Conservation (phyloP, 23 red algal species). For the Agarophyton chilense region DNA sequence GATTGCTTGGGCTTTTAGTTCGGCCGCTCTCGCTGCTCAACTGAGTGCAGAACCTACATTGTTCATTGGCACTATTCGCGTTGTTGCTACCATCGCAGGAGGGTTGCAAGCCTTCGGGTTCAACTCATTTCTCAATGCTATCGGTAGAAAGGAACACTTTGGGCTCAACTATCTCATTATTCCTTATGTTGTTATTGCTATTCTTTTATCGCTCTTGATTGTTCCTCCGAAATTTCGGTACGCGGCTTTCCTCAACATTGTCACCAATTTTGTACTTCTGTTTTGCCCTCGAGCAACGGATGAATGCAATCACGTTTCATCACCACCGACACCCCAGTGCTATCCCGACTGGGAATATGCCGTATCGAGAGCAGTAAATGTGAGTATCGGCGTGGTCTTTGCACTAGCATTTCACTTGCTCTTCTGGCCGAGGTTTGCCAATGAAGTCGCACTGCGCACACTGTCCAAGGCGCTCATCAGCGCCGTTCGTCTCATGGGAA, state of each 20-base stretch:
- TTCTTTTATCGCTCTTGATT: conserved; percentile 15
- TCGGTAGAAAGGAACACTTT: conserved; percentile 19
- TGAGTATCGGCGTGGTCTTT: conserved; percentile 66
- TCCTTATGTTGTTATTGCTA: conserved; percentile 43
- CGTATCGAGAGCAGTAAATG: conserved; percentile 46
- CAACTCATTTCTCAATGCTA: conserved; percentile 16
- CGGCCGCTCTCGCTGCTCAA: conserved; percentile 70
- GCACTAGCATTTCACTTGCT: conserved; percentile 57
- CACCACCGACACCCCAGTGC: conserved; percentile 16
- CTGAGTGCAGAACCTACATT: conserved; percentile 72
- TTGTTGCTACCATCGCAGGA: conserved; percentile 54
- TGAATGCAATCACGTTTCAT: conserved; percentile 32
- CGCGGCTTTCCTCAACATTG: conserved; percentile 72
- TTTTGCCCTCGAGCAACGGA: conserved; percentile 57
- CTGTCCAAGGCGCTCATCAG: conserved; percentile 34
- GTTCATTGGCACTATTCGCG: conserved; percentile 68
- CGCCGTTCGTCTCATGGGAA: conserved; percentile 31
- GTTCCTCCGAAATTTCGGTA: conserved; percentile 55
- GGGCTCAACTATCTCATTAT: conserved; percentile 49
- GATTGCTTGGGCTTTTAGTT: conserved; percentile 73
- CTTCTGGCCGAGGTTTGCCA: conserved; percentile 71
- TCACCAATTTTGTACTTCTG: conserved; percentile 59
- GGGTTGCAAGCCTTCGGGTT: conserved; percentile 59
- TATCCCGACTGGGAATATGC: conserved; percentile 62
- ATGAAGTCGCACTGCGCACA: conserved; percentile 54